Base-by-base conservation (phyloP, 306 rosid species). In the Vicia villosa region DNA sequence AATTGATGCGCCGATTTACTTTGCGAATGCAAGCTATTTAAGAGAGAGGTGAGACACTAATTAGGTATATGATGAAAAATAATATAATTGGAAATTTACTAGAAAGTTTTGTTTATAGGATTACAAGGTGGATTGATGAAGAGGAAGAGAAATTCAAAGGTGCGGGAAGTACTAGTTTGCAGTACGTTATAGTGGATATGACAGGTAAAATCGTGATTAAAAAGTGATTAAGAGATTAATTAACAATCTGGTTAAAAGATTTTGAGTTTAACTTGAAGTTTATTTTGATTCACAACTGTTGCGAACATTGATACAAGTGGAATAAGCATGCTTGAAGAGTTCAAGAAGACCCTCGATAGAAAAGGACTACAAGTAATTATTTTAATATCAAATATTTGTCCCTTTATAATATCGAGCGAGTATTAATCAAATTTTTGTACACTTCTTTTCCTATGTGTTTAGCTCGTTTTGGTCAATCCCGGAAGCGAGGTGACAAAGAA, bases 291-390 rank as follows among this genome's bases (percentile, higher is more conserved):
- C 43, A 41, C 85, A 94, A 97, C 96, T 75, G 86, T 94, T 75
- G 96, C 75, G 16, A 94, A 94, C 89, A 88, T 94, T 63, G 99
- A 94, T 77, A 89, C 99, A 5, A 94, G 99, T 63, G 97, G 99
- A 82, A 81, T 94, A 67, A 86, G 99, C 85, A 91, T 91, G 97
- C 63, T 94, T 80, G 95, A 94, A 22, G 99, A 94, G 88, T 81
- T 86, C 51, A 90, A 81, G 77, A 94, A 91, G 84, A 66, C 54
- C 26, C 34, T 66, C 34, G 92, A 90, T 2, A 87, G 96, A 83
- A 90, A 90, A 79, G 97, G 91, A 4, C 81, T 90, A 19, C 86
- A 88, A 83, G 99, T 94, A 86, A 40, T 69, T 56, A 41, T 49
- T 12, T 5, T 5, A 24, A 22, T 22, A 54, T 54, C 9, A 12